phyloP scores from a whole-genome alignment of 2,329 filamentous ascomycete species.

The Gliomastix tumulicola region DNA sequence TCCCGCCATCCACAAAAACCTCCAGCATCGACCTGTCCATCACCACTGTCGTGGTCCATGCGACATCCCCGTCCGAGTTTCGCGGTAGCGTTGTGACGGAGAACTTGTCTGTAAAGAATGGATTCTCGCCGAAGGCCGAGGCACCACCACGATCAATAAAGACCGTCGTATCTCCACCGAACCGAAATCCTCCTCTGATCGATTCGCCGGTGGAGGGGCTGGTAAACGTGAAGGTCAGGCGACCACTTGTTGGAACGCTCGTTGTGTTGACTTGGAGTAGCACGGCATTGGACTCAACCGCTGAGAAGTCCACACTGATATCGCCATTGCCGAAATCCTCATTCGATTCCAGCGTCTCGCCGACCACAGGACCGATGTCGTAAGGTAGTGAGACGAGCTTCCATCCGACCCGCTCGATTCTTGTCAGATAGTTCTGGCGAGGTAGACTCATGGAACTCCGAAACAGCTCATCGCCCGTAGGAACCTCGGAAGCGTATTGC shows the following conservation, averaged over 20 bases:
- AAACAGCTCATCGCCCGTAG: conserved; percentile 21
- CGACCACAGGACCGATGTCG: conserved; percentile 39
- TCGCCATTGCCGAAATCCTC: conserved; percentile 37
- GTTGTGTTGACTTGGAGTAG: conserved; percentile 49
- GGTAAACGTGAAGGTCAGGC: conserved; percentile 18
- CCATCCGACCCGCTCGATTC: conserved; percentile 41
- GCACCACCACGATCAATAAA: conserved; percentile 18
- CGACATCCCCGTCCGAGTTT: no score
- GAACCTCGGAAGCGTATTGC: conserved; percentile 20
- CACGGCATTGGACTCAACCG: conserved; percentile 40
- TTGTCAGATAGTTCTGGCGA: conserved; percentile 41
- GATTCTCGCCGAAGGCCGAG: conserved; percentile 17
- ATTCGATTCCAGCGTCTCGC: conserved; percentile 32
- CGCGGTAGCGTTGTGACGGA: conserved; percentile 11
- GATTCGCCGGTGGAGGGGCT: conserved; percentile 15
- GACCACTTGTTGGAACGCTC: conserved; percentile 13
- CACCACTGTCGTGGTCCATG: conserved; percentile 21
- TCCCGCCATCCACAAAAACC: conserved; percentile 22
- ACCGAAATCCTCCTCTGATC: conserved; percentile 15
- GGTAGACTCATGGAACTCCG: conserved; percentile 26
- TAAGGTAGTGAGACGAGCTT: conserved; percentile 43
- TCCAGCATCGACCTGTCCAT: conserved; percentile 26
- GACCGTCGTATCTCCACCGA: conserved; percentile 16
- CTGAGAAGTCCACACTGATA: conserved; percentile 41
- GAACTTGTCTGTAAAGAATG: conserved; percentile 23